phyloP scores from a whole-genome alignment of 208 protist species.

The Herpetomonas muscarum region DNA sequence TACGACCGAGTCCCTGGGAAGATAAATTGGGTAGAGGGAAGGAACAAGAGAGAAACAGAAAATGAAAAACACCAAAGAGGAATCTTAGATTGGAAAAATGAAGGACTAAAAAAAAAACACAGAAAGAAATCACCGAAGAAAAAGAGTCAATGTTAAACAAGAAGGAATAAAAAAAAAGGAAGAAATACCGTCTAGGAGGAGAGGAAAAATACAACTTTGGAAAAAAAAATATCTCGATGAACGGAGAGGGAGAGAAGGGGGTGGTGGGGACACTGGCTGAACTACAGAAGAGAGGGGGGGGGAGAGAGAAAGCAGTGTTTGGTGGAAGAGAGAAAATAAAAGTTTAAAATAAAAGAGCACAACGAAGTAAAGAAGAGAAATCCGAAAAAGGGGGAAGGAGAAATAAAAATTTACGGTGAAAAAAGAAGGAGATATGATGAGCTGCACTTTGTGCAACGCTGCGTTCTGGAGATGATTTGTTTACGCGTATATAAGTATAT shows the following conservation, averaged over 20 bases:
- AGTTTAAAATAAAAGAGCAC: no score
- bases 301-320: neutral
- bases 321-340: neutral
- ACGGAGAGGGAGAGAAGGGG: no score
- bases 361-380: neutral
- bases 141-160: no score
- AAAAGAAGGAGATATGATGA: no score
- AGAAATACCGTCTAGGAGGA: neutral
- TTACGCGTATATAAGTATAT: no score
- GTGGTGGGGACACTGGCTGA: no score
- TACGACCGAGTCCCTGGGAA: neutral
- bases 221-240: conserved; percentile 11
- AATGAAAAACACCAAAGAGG: neutral
- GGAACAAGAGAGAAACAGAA: conserved; percentile 2
- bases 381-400: neutral
- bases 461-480: no score
- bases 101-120: conserved; percentile 4
- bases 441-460: no score
- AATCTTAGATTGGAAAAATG: neutral
- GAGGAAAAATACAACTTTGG: conserved; percentile 5
- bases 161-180: conserved; percentile 10
- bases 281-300: neutral
- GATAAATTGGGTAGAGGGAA: conserved; percentile 5
- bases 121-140: conserved; percentile 9
- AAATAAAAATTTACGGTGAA: neutral